phyloP scores from a whole-genome alignment of 768 basidiomycete genomes.

The Pseudohyphozyma bogoriensis region DNA sequence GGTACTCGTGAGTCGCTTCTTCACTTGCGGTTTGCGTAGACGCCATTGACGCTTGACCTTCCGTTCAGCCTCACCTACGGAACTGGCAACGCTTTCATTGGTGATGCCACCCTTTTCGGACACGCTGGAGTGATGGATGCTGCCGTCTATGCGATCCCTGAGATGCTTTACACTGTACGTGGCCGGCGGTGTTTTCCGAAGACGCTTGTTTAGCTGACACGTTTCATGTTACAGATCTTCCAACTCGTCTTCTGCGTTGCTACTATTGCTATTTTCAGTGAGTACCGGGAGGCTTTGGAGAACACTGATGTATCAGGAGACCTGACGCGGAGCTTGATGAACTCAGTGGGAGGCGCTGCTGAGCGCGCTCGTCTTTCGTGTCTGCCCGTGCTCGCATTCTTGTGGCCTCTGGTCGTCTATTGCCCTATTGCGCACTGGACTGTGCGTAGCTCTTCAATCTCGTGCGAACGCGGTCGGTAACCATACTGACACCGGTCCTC shows the following conservation, averaged over 20 bases:
- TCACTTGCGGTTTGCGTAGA: too few relatives aligned
- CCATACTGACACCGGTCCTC: too few relatives aligned
- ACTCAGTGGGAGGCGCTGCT: constrained; percentile 9
- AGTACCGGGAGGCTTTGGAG: neutral
- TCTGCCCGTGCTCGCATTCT: neutral
- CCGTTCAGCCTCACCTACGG: constrained; percentile 9
- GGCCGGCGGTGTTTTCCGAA: too few relatives aligned
- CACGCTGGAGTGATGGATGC: neutral
- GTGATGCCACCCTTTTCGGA: neutral
- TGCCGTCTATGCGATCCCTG: constrained; percentile 1
- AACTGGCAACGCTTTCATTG: neutral
- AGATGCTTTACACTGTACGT: neutral
- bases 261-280: neutral
- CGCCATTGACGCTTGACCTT: too few relatives aligned
- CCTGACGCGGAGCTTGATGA: too few relatives aligned
- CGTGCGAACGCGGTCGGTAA: too few relatives aligned
- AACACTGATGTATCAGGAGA: too few relatives aligned
- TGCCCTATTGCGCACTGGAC: constrained; percentile 13
- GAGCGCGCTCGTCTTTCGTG: constrained; percentile 10
- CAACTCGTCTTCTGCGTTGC: constrained; percentile 7
- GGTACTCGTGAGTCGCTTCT: too few relatives aligned
- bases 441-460: too few relatives aligned
- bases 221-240: too few relatives aligned
- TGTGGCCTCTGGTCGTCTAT: constrained; percentile 13
- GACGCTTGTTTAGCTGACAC: too few relatives aligned